phyloP scores from a whole-genome alignment of 1,139 yeast genomes.

The Yamadazyma dendronema region DNA sequence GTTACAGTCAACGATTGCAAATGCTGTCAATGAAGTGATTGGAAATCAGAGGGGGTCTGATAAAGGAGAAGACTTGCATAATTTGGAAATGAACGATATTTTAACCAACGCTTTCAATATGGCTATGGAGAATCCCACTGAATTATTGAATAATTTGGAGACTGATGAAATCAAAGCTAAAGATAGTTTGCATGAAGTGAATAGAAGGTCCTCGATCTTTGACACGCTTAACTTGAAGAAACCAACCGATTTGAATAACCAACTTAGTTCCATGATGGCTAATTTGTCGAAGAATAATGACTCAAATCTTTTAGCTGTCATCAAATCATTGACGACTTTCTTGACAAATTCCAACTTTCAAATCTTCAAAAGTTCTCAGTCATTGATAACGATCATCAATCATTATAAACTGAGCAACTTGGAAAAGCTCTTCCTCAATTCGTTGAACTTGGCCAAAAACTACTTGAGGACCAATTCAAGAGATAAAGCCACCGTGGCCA shows the following conservation, averaged over 20 bases:
- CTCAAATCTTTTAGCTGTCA: slow-evolving; percentile 34
- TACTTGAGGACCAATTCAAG: slow-evolving; percentile 22
- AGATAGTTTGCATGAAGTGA: slow-evolving; percentile 9
- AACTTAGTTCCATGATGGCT: slow-evolving; percentile 22
- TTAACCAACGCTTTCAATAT: slow-evolving; percentile 69
- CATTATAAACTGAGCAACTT: slow-evolving; percentile 26
- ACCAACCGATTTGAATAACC: slow-evolving; percentile 22
- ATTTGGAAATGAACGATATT: slow-evolving; percentile 59
- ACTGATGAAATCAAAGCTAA: slow-evolving; percentile 23
- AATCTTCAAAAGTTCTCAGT: slow-evolving; percentile 17
- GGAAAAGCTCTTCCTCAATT: slow-evolving; percentile 28
- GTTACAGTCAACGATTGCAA: slow-evolving; percentile 26
- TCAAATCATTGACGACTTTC: slow-evolving; percentile 44
- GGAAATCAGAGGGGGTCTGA: slow-evolving; percentile 20
- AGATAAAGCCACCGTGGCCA: slow-evolving; percentile 11
- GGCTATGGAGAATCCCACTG: slow-evolving; percentile 68
- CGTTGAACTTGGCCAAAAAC: slow-evolving; percentile 39
- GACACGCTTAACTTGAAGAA: slow-evolving; percentile 47
- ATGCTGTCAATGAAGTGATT: slow-evolving; percentile 25
- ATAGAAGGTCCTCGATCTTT: slow-evolving; percentile 52
- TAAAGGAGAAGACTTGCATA: slow-evolving; percentile 48
- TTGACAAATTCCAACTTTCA: slow-evolving; percentile 23
- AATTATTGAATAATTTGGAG: slow-evolving; percentile 50
- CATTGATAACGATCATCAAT: slow-evolving; percentile 16
- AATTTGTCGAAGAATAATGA: slow-evolving; percentile 27